A percentile compares a stretch with the other conserved stretches of the same genome.
Conservation (phyloP, 2,329 filamentous ascomycete genomes). For the Colletotrichum sp. region DNA sequence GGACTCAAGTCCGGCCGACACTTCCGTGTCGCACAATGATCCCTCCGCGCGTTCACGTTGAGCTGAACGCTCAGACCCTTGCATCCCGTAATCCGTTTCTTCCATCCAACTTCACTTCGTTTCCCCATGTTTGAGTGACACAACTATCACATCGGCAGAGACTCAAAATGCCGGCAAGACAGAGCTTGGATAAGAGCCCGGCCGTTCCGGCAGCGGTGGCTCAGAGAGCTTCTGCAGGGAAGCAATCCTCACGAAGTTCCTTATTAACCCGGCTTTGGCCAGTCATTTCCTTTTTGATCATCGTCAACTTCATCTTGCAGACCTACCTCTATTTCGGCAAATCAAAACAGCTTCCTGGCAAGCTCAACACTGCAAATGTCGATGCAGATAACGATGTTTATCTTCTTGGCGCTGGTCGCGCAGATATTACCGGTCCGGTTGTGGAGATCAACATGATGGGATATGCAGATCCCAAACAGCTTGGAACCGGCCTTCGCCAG, state of each 20-base stretch:
- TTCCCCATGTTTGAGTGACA: neutral
- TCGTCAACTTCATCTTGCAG: slow-evolving; percentile 1
- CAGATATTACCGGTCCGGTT: slow-evolving; percentile 70
- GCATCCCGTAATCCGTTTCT: neutral
- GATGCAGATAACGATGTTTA: slow-evolving; percentile 40
- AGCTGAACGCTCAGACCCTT: neutral
- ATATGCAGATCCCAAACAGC: slow-evolving; percentile 79
- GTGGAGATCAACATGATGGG: slow-evolving; percentile 92
- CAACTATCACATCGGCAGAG: neutral
- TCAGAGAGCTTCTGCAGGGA: neutral
- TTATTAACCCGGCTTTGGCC: neutral
- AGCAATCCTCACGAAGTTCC: slow-evolving; percentile 1
- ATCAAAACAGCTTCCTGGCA: neutral
- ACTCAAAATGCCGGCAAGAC: slow-evolving; percentile 4
- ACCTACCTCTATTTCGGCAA: neutral
- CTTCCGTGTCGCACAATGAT: slow-evolving; percentile 6
- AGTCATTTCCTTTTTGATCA: neutral
- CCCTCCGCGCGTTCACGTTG: neutral
- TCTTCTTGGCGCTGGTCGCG: slow-evolving; percentile 58
- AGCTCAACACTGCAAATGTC: neutral
- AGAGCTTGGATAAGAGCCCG: slow-evolving; percentile 7
- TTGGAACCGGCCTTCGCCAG: slow-evolving; percentile 85
- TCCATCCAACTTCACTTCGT: neutral
- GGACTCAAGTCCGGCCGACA: neutral
- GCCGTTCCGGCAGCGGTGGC: neutral